Evolutionary conservation across 2,329 filamentous ascomycete genomes (phyloP).

Genomic region (Hysterium pulicare): DNA sequence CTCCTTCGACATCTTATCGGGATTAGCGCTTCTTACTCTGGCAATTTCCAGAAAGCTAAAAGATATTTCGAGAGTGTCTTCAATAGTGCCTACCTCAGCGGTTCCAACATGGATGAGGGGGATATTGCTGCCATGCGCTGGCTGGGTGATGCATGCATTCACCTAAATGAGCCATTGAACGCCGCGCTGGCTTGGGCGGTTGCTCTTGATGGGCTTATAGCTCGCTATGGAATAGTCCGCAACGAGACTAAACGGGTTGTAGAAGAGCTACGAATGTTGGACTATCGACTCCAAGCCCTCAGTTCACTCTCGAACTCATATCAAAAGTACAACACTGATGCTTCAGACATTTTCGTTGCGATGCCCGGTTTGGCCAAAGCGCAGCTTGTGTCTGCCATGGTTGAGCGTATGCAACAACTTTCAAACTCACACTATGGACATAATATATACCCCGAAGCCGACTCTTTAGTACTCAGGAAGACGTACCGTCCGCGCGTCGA

Average conservation of each 20-base stretch:
- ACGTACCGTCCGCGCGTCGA: constrained; percentile 6
- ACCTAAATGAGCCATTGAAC: constrained; percentile 25
- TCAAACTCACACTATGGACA: no score
- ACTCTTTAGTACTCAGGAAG: not conserved
- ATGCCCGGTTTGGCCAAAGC: constrained; percentile 21
- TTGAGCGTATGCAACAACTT: constrained; percentile 7
- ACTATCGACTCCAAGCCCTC: constrained; percentile 18
- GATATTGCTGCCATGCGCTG: constrained; percentile 32
- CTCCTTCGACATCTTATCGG: constrained; percentile 27
- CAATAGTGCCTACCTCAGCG: constrained; percentile 18
- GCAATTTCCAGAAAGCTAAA: constrained; percentile 28
- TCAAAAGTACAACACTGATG: constrained; percentile 14
- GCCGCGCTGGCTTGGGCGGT: constrained; percentile 28
- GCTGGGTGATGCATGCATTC: constrained; percentile 31
- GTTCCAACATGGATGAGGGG: constrained; percentile 23
- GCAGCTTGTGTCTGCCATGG: constrained; percentile 14
- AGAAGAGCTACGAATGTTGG: constrained; percentile 20
- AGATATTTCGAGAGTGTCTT: constrained; percentile 26
- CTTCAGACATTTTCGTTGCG: constrained; percentile 21
- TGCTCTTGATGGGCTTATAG: constrained; percentile 21
- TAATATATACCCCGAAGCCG: not conserved
- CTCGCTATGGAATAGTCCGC: constrained; percentile 14
- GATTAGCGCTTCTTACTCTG: constrained; percentile 22
- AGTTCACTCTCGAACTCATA: constrained; percentile 15
- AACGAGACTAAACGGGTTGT: constrained; percentile 14